phyloP scores from a whole-genome alignment of 1,284 basidiomycete species.

The Ganoderma leucocontextum region DNA sequence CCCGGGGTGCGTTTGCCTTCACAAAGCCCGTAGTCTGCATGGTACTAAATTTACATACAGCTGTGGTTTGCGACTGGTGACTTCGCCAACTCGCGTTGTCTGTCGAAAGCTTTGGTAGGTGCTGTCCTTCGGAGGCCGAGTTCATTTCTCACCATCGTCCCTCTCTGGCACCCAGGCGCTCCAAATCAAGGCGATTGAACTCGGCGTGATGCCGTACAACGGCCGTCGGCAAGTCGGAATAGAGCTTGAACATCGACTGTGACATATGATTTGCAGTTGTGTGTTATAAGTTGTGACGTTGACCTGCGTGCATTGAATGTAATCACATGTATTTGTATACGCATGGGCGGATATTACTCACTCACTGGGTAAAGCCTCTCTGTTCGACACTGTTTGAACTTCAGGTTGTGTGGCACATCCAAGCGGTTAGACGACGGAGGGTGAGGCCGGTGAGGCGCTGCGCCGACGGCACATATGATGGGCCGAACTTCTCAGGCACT shows the following conservation, averaged over 20 bases:
- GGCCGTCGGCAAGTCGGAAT: conserved; percentile 3
- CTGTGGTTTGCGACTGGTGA: conserved; percentile 27
- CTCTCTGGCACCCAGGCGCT: conserved; percentile 6
- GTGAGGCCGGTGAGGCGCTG: neutral
- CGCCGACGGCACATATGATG: neutral
- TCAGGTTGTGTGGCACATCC: neutral
- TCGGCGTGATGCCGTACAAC: conserved; percentile 14
- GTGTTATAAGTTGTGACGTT: neutral
- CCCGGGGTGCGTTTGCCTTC: conserved; percentile 35
- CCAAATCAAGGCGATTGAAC: conserved; percentile 22
- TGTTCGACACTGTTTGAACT: no score
- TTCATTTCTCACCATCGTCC: neutral
- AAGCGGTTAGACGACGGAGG: neutral
- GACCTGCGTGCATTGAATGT: neutral
- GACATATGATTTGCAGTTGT: neutral
- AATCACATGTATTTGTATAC: neutral
- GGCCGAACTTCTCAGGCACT: neutral
- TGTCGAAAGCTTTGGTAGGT: conserved; percentile 30
- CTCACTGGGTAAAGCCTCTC: neutral
- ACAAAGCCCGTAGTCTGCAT: neutral
- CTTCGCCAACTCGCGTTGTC: conserved; percentile 28
- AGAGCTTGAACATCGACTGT: neutral
- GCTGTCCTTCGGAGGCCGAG: no score
- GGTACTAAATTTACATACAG: neutral
- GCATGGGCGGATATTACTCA: neutral